phyloP scores from a whole-genome alignment of 805 yeast species.

The Yarrowia sp. region DNA sequence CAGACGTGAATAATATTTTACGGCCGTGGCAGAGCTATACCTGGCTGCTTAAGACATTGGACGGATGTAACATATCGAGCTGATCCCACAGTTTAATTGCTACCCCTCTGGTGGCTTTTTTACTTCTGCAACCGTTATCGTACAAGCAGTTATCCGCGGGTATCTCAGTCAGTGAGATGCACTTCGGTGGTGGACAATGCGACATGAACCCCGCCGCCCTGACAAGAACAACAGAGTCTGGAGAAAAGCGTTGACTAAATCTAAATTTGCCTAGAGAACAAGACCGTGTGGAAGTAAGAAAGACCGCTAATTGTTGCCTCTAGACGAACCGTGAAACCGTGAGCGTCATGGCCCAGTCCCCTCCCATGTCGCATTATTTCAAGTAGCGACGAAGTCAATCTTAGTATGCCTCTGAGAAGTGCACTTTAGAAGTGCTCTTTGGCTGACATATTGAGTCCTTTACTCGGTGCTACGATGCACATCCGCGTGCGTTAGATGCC shows the following conservation, averaged over 20 bases:
- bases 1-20: not conserved
- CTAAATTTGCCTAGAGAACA: not conserved
- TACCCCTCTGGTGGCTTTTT: too few relatives aligned
- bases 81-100: too few relatives aligned
- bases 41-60: not conserved
- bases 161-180: not conserved
- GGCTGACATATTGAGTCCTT: not conserved
- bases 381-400: not conserved
- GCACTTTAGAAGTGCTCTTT: not conserved
- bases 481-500: not conserved
- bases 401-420: not conserved
- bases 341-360: too few relatives aligned
- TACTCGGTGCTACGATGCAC: not conserved
- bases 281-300: not conserved
- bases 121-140: too few relatives aligned
- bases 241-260: slow-evolving; percentile 3
- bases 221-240: not conserved
- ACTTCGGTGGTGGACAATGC: not conserved
- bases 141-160: too few relatives aligned
- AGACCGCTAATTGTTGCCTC: slow-evolving; percentile 1
- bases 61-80: not conserved
- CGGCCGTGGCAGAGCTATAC: too few relatives aligned
- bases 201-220: slow-evolving; percentile 20
- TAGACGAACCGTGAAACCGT: too few relatives aligned
- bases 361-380: too few relatives aligned